phyloP scores from a whole-genome alignment of 352 stramenopile genomes.

The Globisporangium spinosum region DNA sequence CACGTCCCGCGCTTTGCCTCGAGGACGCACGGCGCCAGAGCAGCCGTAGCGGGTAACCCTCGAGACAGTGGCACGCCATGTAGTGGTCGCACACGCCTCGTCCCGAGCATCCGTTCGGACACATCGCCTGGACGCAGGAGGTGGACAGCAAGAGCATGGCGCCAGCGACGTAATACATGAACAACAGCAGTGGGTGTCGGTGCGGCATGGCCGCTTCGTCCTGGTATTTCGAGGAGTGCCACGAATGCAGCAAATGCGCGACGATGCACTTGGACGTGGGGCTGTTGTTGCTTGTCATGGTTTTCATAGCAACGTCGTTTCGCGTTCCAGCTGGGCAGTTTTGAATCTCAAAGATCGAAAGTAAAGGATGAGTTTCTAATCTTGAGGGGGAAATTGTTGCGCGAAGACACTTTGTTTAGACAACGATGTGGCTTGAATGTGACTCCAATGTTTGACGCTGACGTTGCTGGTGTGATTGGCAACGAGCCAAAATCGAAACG shows the following conservation, averaged over 20 bases:
- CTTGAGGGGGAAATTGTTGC: background rate
- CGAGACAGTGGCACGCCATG: conserved; percentile 50
- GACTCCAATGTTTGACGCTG: background rate
- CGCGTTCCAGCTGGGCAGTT: background rate
- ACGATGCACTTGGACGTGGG: background rate
- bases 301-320: background rate
- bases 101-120: conserved; percentile 53
- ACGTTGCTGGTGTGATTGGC: conserved; percentile 10
- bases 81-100: conserved; percentile 54
- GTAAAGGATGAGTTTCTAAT: background rate
- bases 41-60: conserved; percentile 64
- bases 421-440: background rate
- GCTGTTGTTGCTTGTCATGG: background rate
- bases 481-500: background rate
- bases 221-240: background rate
- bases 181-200: background rate
- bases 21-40: conserved; percentile 43
- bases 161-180: background rate
- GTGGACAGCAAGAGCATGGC: background rate
- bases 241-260: background rate
- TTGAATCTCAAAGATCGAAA: background rate
- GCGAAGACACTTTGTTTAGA: background rate
- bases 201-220: background rate
- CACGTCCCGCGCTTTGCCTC: conserved; percentile 50
- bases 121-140: conserved; percentile 27